A percentile compares a stretch with the other conserved stretches of the same genome.
Conservation (phyloP, 106 monocot genomes). For the Dioscorea alata region DNA sequence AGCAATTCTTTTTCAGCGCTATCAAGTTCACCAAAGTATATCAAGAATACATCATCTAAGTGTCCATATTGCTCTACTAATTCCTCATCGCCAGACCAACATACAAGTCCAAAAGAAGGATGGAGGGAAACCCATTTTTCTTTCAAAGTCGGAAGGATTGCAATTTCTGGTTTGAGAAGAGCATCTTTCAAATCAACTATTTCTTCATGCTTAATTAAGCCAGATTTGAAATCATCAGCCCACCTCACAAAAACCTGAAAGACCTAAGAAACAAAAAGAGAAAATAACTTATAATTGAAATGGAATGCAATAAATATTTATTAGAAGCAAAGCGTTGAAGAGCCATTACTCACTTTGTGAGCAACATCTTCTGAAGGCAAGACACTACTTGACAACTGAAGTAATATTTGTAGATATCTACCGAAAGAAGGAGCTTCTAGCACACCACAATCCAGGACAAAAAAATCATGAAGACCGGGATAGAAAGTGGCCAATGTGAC, state of each 20-base stretch:
- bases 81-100: slow-evolving; percentile 85
- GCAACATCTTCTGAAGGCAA: slow-evolving; percentile 54
- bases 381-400: slow-evolving; percentile 45
- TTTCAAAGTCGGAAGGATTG: slow-evolving; percentile 65
- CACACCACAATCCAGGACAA: slow-evolving; percentile 70
- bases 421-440: slow-evolving; percentile 39
- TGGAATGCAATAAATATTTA: no score
- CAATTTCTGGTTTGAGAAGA: slow-evolving; percentile 52
- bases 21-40: slow-evolving; percentile 68
- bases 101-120: slow-evolving; percentile 75
- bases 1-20: slow-evolving; percentile 36
- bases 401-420: slow-evolving; percentile 61
- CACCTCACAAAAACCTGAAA: slow-evolving; percentile 69
- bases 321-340: no score
- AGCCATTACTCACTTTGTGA: slow-evolving; percentile 39
- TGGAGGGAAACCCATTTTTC: slow-evolving; percentile 98
- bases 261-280: slow-evolving; percentile 35
- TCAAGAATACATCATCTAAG: slow-evolving; percentile 39
- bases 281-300: no score
- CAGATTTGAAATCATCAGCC: slow-evolving; percentile 66
- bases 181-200: slow-evolving; percentile 52
- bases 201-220: slow-evolving; percentile 36
- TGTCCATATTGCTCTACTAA: slow-evolving; percentile 56
- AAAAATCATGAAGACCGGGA: slow-evolving; percentile 74
- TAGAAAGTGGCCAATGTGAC: slow-evolving; percentile 43